Evolutionary conservation across 129 eudicot genomes (phyloP).

Genomic region (sunflower (Helianthus annuus)): HanXRQr2.0-SUNRISE NC_035434.2:24006369-24006868

Average conservation of each 20-base stretch:
- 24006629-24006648: background rate
- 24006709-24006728: background rate
- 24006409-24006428: background rate
- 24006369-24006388: background rate
- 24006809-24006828: background rate
- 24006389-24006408: background rate
- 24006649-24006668: background rate
- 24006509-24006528: background rate
- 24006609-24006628: background rate
- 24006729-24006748: constrained; percentile 11
- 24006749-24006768: constrained; percentile 2
- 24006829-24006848: constrained; percentile 5
- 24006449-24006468: background rate
- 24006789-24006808: background rate
- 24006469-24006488: background rate
- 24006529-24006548: constrained; percentile 1
- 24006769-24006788: constrained; percentile 5
- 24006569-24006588: background rate
- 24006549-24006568: background rate
- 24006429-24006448: background rate
- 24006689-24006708: constrained; percentile 28
- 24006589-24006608: too few relatives aligned
- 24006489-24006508: background rate
- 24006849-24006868: constrained; percentile 21
- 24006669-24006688: constrained; percentile 12